Base-by-base conservation (phyloP, 352 stramenopile genomes). In the Phytophthora crassamura region DNA sequence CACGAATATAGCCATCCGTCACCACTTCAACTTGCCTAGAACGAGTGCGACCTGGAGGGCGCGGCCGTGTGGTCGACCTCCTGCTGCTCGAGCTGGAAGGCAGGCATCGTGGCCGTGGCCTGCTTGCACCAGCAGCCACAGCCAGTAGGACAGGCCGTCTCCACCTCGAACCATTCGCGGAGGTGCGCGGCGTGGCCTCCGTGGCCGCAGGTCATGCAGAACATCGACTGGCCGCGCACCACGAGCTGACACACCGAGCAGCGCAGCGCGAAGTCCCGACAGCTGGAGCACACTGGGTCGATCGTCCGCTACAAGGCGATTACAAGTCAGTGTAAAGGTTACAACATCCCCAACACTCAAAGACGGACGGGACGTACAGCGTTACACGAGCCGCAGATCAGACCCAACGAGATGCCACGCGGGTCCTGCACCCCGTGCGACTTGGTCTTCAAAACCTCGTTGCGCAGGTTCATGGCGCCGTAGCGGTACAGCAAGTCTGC, bases 81-180 rank as follows among this genome's bases (percentile, higher is more conserved):
- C 25, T 72, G 65, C n/a, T 67, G 46, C 30, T 72, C 67, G 16
- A 64, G 50, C 18, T 69, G 53, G 20, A 72, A 77, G 2, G 74
- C 48, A 33, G 73, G 59, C 28, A 82, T 65, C 4, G 74, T 88
- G 9, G 71, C 78, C 7, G 85, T 91, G 2, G 83, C 75, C 49
- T 92, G 82, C 41, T 93, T 93, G 70, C 87, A 95, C 87, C 85
- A 94, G 67, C 87, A 95, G 16, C 88, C 85, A 33, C 88, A 95
- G 42, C 88, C 88, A 1, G 88, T 95, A 0, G 88, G 88, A 58
- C 88, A 95, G 32, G 77, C 67, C 11, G 80, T 85, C 59, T 94
- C 84, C 6, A 73, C 53, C 20, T 85, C 78, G 52, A 96, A 96
- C 88, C 88, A 96, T 33, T 81, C 80, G 49, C 79, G 84, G 18